Evolutionary conservation across 2,329 filamentous ascomycete species (phyloP).

Genomic region (Furcasterigmium furcatum): DNA sequence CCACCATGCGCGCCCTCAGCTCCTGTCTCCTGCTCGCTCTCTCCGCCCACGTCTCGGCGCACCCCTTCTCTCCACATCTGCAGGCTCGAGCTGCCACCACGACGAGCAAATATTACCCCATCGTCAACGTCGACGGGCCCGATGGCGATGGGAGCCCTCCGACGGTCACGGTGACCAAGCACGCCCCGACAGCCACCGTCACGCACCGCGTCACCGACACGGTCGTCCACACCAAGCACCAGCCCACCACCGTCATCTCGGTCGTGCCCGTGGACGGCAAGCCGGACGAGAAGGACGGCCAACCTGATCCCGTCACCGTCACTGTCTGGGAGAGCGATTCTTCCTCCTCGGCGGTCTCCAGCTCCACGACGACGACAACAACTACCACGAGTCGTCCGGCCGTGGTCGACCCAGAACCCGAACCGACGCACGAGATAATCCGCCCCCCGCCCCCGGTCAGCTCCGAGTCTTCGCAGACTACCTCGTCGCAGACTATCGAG

Average conservation of each 20-base stretch:
- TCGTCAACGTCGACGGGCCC: slow-evolving; percentile 23
- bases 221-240: slow-evolving; percentile 16
- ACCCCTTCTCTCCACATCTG: slow-evolving; percentile 20
- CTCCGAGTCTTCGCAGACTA: neutral
- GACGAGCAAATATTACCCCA: slow-evolving; percentile 24
- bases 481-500: too few species aligned
- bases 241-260: slow-evolving; percentile 21
- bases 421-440: neutral
- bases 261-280: slow-evolving; percentile 21
- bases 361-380: neutral
- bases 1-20: slow-evolving; percentile 25
- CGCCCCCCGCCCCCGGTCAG: neutral
- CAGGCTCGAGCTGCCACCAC: too few species aligned
- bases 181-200: slow-evolving; percentile 19
- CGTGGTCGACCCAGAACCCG: neutral
- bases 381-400: slow-evolving; percentile 1
- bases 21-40: slow-evolving; percentile 19
- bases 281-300: slow-evolving; percentile 3
- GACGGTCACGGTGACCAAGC: slow-evolving; percentile 23
- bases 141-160: slow-evolving; percentile 12
- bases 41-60: slow-evolving; percentile 16
- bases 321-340: slow-evolving; percentile 7
- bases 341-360: neutral
- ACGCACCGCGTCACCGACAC: slow-evolving; percentile 23
- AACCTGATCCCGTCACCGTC: slow-evolving; percentile 2